Conservation (phyloP, 192 early-diverging fungal species). For the Pilaira anomala region DNA sequence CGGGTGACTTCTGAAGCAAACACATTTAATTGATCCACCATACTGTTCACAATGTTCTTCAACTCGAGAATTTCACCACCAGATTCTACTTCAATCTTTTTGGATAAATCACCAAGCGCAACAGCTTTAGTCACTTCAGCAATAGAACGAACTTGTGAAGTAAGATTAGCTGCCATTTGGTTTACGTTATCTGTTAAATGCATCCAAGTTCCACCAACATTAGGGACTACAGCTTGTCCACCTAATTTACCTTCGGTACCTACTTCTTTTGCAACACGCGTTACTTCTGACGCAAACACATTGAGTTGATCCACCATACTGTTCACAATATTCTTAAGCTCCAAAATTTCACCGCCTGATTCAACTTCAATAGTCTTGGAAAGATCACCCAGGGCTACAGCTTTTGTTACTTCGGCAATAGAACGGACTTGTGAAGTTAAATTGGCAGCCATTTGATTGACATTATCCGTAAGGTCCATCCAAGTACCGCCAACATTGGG, state of each 20-base stretch:
- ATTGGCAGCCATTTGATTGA: slow-evolving; percentile 69
- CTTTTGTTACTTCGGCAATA: slow-evolving; percentile 66
- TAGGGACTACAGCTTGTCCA: slow-evolving; percentile 50
- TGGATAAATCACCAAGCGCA: slow-evolving; percentile 53
- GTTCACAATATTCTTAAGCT: slow-evolving; percentile 67
- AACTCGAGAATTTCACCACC: slow-evolving; percentile 56
- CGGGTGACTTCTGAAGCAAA: slow-evolving; percentile 57
- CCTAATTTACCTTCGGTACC: slow-evolving; percentile 58
- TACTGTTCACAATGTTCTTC: slow-evolving; percentile 54
- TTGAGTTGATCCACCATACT: slow-evolving; percentile 63
- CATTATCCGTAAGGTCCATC: slow-evolving; percentile 65
- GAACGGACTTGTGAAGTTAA: slow-evolving; percentile 64
- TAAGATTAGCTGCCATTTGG: slow-evolving; percentile 58
- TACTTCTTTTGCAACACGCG: slow-evolving; percentile 60
- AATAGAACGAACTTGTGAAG: slow-evolving; percentile 59
- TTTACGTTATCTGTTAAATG: slow-evolving; percentile 62
- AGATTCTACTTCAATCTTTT: slow-evolving; percentile 46
- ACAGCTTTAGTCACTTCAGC: slow-evolving; percentile 55
- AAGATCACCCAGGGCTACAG: slow-evolving; percentile 62
- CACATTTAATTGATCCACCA: slow-evolving; percentile 55
- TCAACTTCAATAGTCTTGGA: slow-evolving; percentile 62
- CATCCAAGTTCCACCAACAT: slow-evolving; percentile 57
- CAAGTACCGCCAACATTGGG: slow-evolving; percentile 62
- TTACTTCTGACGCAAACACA: slow-evolving; percentile 58
- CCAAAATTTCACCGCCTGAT: slow-evolving; percentile 61